Base-by-base conservation (phyloP, 2,329 filamentous ascomycete species). In the Aspergillus hiratsukae region DNA sequence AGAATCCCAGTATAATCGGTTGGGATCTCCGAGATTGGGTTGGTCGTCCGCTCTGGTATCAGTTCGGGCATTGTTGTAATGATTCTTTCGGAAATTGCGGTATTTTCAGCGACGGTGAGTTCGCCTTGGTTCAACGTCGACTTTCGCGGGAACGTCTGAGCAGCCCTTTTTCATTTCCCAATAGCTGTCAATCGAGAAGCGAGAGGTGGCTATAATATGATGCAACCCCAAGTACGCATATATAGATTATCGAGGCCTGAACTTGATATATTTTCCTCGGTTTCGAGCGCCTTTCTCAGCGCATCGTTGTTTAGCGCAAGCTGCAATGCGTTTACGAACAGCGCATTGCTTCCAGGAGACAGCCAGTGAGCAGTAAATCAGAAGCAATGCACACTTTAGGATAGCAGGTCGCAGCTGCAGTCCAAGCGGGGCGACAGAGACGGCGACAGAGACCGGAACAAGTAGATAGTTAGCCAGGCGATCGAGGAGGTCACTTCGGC, bases 1-100 rank as follows among this genome's bases (percentile, higher is more conserved):
- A 70, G 67, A 51, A 78, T 71, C 48, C 66, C 62, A 28, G 62
- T 64, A 41, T 52, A 54, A 28, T 64, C 56, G 9, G 55, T 63
- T 35, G 58, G 50, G 35, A 49, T 53, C 19, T 57, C 62, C 19
- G 58, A 45, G 14, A 57, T 52, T 10, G 57, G 52, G 29, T 59
- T 58, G 19, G 14, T 49, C 41, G 9, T 49, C 48, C 19, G 17
- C 25, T 35, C 53, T 31, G 43, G 23, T 46, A 25, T 25, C 43
- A n/a, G 5, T 10, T 25, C 21, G 21, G 43, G 43, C n/a, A 46
- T 46, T 14, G 43, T 46, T 46, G 43, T 19, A 23, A 23, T 46
- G 14, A 23, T 25, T 23, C 21, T 46, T 2, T 6, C 21, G 11
- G 21, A 46, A 9, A 11, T 23, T 46, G 43, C 4, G 21, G 23